These are phyloP conservation scores for Triangularia setosa DNA, from an alignment of 2,329 filamentous ascomycete genomes.

Conservation along the genomic window DNA sequence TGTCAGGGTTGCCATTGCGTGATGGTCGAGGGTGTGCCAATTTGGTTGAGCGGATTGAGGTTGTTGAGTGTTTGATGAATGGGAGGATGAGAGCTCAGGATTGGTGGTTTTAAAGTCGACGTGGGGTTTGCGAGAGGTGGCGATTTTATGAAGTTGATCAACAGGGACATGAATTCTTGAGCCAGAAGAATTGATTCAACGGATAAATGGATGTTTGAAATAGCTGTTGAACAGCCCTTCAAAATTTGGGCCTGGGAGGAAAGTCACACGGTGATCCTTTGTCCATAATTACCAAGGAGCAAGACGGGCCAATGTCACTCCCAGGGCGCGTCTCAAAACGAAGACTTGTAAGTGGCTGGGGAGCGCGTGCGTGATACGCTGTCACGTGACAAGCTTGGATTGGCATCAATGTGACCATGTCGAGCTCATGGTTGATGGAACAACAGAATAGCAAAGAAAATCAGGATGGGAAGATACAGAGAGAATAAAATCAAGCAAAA, in stretches of 20 bases:
- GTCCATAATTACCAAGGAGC: not conserved
- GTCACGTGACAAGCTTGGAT: slow-evolving; percentile 13
- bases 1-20: not conserved
- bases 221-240: no score
- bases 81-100: not conserved
- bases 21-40: no score
- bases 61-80: not conserved
- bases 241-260: not conserved
- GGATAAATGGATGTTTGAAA: not conserved
- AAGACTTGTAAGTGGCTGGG: not conserved
- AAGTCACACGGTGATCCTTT: not conserved
- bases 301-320: slow-evolving; percentile 9
- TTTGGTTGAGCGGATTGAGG: not conserved
- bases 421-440: not conserved
- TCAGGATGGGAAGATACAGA: no score
- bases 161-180: not conserved
- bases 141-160: not conserved
- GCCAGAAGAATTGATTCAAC: not conserved
- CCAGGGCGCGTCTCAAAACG: slow-evolving; percentile 15
- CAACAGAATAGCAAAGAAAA: not conserved
- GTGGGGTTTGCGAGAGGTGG: no score
- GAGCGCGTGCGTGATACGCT: slow-evolving; percentile 17
- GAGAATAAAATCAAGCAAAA: no score
- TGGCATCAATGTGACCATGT: not conserved
- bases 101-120: no score